Evolutionary conservation across 495 filamentous ascomycete genomes (phyloP).

Genomic region (Hypoxylon intermedium): DNA sequence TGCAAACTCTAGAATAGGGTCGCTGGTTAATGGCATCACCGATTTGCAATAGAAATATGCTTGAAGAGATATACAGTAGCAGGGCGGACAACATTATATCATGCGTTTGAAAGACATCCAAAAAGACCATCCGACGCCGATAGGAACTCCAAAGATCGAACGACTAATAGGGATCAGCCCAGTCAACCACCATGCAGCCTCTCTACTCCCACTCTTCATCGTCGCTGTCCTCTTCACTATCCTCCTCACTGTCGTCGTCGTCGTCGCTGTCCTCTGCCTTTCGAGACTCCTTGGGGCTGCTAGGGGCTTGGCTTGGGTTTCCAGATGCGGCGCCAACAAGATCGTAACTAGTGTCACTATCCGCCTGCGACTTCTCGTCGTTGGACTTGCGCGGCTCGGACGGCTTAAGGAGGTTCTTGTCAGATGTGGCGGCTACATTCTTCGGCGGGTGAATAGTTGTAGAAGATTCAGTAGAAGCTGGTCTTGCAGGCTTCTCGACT

Average conservation of each 20-base stretch:
- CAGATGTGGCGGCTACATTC: slow-evolving; percentile 24
- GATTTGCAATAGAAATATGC: slow-evolving; percentile 25
- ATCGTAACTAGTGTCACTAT: slow-evolving; percentile 93
- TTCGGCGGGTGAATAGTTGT: slow-evolving; percentile 58
- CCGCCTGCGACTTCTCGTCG: slow-evolving; percentile 82
- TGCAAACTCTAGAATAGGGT: slow-evolving; percentile 1
- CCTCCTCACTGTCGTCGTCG: slow-evolving; percentile 55
- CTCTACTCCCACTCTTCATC: slow-evolving; percentile 86
- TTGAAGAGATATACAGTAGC: slow-evolving; percentile 36
- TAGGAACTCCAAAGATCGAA: slow-evolving; percentile 22
- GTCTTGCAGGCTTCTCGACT: slow-evolving; percentile 42
- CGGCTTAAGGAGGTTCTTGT: slow-evolving; percentile 57
- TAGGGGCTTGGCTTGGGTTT: slow-evolving; percentile 73
- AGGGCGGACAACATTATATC: slow-evolving; percentile 18
- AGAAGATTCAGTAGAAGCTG: slow-evolving; percentile 58
- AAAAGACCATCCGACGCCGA: slow-evolving; percentile 30
- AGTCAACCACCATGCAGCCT: not conserved
- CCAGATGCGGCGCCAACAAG: slow-evolving; percentile 79
- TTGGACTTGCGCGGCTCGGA: slow-evolving; percentile 78
- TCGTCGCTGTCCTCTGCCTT: slow-evolving; percentile 60
- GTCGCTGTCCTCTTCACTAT: slow-evolving; percentile 64
- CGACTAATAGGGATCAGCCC: slow-evolving; percentile 1
- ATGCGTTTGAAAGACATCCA: slow-evolving; percentile 31
- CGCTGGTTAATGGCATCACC: slow-evolving; percentile 14
- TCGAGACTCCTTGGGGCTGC: slow-evolving; percentile 70